Evolutionary conservation across 2,329 filamentous ascomycete genomes (phyloP).

Genomic region (Leptographium wingfieldii): DNA sequence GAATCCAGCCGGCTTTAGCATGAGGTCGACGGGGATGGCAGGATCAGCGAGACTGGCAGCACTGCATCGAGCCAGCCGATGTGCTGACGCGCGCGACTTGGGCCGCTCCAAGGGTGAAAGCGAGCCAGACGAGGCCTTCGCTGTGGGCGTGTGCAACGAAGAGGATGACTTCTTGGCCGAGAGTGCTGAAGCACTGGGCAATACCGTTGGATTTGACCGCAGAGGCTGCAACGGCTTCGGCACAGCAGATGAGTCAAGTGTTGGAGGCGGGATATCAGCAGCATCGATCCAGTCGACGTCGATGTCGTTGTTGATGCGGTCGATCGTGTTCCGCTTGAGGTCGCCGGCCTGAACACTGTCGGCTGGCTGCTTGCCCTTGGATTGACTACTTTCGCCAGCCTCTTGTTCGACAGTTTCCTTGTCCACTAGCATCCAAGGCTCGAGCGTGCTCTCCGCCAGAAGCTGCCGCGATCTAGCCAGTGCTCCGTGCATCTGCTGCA

Average conservation of each 20-base stretch:
- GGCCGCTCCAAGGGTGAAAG: not conserved
- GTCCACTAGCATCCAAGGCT: conserved; percentile 5
- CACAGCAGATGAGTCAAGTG: not conserved
- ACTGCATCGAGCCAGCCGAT: conserved; percentile 21
- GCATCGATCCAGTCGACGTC: not conserved
- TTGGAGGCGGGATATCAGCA: not conserved
- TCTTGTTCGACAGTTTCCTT: not conserved
- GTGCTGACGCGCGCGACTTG: not conserved
- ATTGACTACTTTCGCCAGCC: not conserved
- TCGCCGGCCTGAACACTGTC: not conserved
- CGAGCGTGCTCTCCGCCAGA: conserved; percentile 1
- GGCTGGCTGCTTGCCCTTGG: not conserved
- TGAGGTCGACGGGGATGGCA: conserved; percentile 6
- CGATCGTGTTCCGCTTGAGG: not conserved
- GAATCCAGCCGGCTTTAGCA: conserved; percentile 8
- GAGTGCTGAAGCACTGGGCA: not conserved
- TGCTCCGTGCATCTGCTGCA: conserved; percentile 6
- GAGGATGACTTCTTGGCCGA: not conserved
- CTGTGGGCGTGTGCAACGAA: not conserved
- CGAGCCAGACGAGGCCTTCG: not conserved
- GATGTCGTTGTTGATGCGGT: not conserved
- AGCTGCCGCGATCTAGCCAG: conserved; percentile 6
- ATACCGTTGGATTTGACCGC: not conserved
- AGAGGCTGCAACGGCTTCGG: not conserved
- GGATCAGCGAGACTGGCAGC: conserved; percentile 28